These are phyloP conservation scores for Pseudoneurospora amorphoporcata DNA, from an alignment of 495 filamentous ascomycete genomes.

Conservation along the genomic window DNA sequence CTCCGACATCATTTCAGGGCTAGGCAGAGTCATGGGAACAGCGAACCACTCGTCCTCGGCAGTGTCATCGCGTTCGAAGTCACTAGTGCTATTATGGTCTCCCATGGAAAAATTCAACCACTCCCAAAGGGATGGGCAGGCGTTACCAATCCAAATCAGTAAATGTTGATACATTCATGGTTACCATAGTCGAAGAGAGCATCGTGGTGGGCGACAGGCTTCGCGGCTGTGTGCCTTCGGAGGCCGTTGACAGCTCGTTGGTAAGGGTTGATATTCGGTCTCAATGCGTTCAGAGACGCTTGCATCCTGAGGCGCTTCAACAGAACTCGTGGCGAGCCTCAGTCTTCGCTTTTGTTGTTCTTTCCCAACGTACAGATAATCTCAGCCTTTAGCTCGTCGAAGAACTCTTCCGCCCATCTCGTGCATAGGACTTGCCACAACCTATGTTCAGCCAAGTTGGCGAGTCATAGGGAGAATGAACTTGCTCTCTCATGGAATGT, in stretches of 20 bases:
- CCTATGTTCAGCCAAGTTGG: conserved; percentile 58
- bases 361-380: conserved; percentile 50
- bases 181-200: background rate
- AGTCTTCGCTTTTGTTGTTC: conserved; percentile 66
- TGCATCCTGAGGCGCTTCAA: conserved; percentile 36
- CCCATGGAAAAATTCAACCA: conserved; percentile 16
- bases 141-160: conserved; percentile 1
- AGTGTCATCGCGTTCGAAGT: conserved; percentile 15
- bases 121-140: background rate
- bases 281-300: background rate
- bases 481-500: conserved; percentile 32
- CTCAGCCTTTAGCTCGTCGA: conserved; percentile 62
- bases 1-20: conserved; percentile 66
- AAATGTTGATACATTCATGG: background rate
- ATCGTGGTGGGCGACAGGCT: conserved; percentile 3
- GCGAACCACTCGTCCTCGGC: conserved; percentile 70
- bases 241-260: background rate
- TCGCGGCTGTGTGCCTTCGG: conserved; percentile 7
- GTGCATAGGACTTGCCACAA: conserved; percentile 70
- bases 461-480: conserved; percentile 70
- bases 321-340: conserved; percentile 60
- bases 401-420: conserved; percentile 68
- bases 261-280: conserved; percentile 1
- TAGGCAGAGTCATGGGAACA: conserved; percentile 66
- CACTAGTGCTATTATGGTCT: background rate